Evolutionary conservation across 2,329 filamentous ascomycete species (phyloP).

Genomic region (Hortaea werneckii): DNA sequence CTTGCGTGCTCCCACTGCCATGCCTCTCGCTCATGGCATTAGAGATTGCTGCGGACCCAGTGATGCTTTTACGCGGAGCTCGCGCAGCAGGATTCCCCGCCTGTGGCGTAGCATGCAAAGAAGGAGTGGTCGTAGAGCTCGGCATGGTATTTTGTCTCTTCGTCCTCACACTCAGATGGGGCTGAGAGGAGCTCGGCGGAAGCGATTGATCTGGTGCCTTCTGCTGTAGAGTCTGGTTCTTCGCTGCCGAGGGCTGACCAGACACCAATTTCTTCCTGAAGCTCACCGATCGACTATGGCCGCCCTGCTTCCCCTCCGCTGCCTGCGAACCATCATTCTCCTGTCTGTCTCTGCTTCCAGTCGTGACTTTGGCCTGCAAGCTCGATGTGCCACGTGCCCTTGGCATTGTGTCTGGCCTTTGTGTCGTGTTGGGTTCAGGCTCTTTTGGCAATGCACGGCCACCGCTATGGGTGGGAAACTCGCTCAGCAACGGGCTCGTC

Average conservation of each 20-base stretch:
- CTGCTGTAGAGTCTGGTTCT: neutral
- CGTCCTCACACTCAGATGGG: conserved; percentile 53
- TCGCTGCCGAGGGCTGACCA: neutral
- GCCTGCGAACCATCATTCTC: neutral
- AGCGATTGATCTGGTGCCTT: neutral
- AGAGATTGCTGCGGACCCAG: too few relatives aligned
- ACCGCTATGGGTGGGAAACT: conserved; percentile 39
- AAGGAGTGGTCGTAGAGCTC: neutral
- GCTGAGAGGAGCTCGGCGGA: conserved; percentile 3
- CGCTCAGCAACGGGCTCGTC: conserved; percentile 52
- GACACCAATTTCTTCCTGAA: conserved; percentile 4
- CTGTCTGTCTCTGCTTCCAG: neutral
- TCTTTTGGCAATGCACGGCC: conserved; percentile 28
- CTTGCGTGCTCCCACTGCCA: too few relatives aligned
- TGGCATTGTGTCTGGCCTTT: neutral
- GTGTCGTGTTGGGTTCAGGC: conserved; percentile 12
- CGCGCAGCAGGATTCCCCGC: too few relatives aligned
- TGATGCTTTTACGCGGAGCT: too few relatives aligned
- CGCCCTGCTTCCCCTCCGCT: neutral
- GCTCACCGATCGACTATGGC: conserved; percentile 2
- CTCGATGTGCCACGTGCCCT: neutral
- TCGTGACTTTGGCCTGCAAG: too few relatives aligned
- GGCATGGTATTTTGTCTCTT: conserved; percentile 67
- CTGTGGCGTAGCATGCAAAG: neutral
- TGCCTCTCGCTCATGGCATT: too few relatives aligned